Percentiles rank a stretch among this genome's conserved stretches.
These are phyloP conservation scores for Russula foetens DNA, from an alignment of 768 basidiomycete genomes.

Conservation along the genomic window DNA sequence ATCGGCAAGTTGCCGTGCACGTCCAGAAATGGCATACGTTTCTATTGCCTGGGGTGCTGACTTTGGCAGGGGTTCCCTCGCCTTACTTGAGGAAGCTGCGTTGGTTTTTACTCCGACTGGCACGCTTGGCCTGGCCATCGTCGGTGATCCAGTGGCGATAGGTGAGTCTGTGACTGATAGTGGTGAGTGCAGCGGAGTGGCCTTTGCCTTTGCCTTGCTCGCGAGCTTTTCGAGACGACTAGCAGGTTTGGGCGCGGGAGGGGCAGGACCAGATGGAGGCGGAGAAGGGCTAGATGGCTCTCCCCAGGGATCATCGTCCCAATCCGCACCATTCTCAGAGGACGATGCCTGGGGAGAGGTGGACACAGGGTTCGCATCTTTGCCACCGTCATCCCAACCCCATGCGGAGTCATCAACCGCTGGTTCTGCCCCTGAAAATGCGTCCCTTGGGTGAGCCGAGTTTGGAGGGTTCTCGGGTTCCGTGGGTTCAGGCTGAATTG, in stretches of 20 bases:
- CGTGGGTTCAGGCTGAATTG: slow-evolving; percentile 33
- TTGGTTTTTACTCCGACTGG: neutral
- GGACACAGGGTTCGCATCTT: slow-evolving; percentile 17
- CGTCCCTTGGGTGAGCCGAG: neutral
- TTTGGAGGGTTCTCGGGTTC: slow-evolving; percentile 2
- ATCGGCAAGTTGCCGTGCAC: slow-evolving; percentile 13
- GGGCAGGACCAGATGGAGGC: slow-evolving; percentile 25
- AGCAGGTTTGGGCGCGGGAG: slow-evolving; percentile 41
- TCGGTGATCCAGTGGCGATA: slow-evolving; percentile 20
- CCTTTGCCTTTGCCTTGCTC: slow-evolving; percentile 41
- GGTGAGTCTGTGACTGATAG: slow-evolving; percentile 16
- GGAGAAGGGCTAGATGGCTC: slow-evolving; percentile 32
- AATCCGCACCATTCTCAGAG: slow-evolving; percentile 36
- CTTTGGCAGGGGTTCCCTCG: slow-evolving; percentile 5
- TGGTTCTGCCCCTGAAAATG: slow-evolving; percentile 22
- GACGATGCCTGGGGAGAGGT: neutral
- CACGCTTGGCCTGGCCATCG: slow-evolving; percentile 20
- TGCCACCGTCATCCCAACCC: slow-evolving; percentile 66
- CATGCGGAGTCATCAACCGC: slow-evolving; percentile 44
- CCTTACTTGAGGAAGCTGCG: slow-evolving; percentile 1
- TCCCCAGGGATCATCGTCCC: slow-evolving; percentile 65
- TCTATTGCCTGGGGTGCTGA: neutral
- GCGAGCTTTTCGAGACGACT: slow-evolving; percentile 51
- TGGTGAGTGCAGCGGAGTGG: slow-evolving; percentile 28
- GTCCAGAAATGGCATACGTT: slow-evolving; percentile 9